phyloP scores from a whole-genome alignment of 1,284 basidiomycete species.

The Boletus semigastroideus region DNA sequence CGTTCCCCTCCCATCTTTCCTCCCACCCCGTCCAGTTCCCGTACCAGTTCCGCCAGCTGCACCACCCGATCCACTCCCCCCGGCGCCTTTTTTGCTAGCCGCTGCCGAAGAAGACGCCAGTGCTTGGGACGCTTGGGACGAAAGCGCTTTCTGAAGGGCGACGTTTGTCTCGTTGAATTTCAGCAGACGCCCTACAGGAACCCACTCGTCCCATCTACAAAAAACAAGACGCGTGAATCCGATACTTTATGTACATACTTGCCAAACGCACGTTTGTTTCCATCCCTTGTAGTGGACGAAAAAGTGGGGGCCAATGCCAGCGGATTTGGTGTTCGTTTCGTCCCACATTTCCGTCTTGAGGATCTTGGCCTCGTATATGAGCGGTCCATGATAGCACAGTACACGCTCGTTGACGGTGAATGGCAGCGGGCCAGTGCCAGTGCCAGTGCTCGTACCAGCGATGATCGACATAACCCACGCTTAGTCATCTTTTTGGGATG shows the following conservation, averaged over 20 bases:
- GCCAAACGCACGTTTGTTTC: constrained; percentile 94
- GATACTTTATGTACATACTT: too few species aligned
- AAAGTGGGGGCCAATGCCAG: constrained; percentile 78
- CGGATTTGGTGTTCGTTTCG: constrained; percentile 65
- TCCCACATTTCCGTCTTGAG: constrained; percentile 80
- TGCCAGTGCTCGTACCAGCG: too few species aligned
- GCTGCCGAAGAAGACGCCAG: constrained; percentile 34
- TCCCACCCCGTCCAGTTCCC: constrained; percentile 25
- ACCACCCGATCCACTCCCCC: constrained; percentile 19
- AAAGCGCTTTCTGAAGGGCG: constrained; percentile 69
- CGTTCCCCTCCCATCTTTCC: constrained; percentile 34
- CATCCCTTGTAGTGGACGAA: constrained; percentile 99
- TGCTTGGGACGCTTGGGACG: constrained; percentile 40
- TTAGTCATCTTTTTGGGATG: constrained; percentile 24
- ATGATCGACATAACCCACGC: constrained; percentile 17
- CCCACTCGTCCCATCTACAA: constrained; percentile 97
- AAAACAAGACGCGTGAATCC: not conserved
- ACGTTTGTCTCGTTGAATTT: constrained; percentile 88
- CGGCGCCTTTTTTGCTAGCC: constrained; percentile 32
- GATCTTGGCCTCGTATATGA: constrained; percentile 69
- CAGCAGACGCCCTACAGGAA: constrained; percentile 78
- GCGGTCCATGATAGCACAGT: constrained; percentile 29
- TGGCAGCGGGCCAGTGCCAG: too few species aligned
- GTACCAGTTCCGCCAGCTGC: constrained; percentile 21
- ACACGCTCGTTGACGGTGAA: constrained; percentile 26